These are phyloP conservation scores for Limonium bicolor DNA, from an alignment of 148 eudicot species.

Conservation along the genomic window DNA sequence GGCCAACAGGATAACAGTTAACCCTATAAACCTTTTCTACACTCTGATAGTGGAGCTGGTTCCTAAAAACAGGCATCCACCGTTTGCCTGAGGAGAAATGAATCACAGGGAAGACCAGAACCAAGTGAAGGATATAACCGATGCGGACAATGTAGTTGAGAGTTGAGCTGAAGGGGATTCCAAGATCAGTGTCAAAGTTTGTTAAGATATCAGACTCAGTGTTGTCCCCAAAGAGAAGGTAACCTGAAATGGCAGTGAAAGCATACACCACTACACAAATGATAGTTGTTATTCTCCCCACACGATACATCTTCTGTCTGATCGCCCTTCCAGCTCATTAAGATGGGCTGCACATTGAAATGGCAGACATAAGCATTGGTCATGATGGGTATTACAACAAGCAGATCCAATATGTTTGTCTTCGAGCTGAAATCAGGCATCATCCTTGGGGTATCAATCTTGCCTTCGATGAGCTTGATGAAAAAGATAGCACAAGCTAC, in stretches of 20 bases:
- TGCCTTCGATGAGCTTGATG: conserved; percentile 69
- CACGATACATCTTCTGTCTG: conserved; percentile 74
- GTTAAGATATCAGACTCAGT: conserved; percentile 84
- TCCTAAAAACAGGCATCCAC: conserved; percentile 59
- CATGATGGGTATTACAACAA: conserved; percentile 94
- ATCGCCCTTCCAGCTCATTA: conserved; percentile 72
- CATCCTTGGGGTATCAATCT: conserved; percentile 60
- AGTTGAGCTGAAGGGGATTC: conserved; percentile 55
- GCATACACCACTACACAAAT: conserved; percentile 66
- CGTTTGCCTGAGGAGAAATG: conserved; percentile 90
- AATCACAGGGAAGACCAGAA: conserved; percentile 89
- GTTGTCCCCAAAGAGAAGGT: conserved; percentile 63
- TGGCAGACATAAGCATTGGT: conserved; percentile 90
- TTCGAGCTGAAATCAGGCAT: conserved; percentile 81
- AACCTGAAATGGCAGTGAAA: conserved; percentile 73
- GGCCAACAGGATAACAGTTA: conserved; percentile 44
- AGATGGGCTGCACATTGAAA: conserved; percentile 88
- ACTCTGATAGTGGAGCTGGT: conserved; percentile 50
- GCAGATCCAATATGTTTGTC: conserved; percentile 67
- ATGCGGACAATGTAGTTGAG: conserved; percentile 68
- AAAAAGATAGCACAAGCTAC: conserved; percentile 46
- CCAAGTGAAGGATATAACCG: conserved; percentile 76
- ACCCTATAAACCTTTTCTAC: conserved; percentile 46
- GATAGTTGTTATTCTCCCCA: conserved; percentile 67
- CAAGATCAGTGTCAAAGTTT: conserved; percentile 78